These are phyloP conservation scores for Phtheirospermum japonicum DNA, from an alignment of 257 asterid genomes.

Conservation along the genomic window DNA sequence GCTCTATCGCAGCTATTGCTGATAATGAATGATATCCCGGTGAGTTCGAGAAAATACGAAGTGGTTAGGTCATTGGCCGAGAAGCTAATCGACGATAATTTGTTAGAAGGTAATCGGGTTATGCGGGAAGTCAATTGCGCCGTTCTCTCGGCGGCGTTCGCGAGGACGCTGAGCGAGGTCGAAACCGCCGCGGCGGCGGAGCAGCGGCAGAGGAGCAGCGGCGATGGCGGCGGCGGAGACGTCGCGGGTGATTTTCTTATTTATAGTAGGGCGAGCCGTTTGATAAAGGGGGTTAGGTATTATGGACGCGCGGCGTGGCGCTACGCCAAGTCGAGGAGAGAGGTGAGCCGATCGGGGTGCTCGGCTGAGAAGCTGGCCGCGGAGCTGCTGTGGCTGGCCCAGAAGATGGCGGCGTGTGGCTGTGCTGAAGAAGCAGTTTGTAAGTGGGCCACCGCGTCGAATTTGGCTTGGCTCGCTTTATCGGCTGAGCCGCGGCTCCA, in stretches of 20 bases:
- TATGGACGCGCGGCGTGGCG: slow-evolving; percentile 44
- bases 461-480: slow-evolving; percentile 69
- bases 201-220: slow-evolving; percentile 31
- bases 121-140: slow-evolving; percentile 52
- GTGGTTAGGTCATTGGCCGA: slow-evolving; percentile 69
- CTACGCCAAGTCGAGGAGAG: slow-evolving; percentile 38
- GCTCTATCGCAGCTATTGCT: slow-evolving; percentile 69
- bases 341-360: slow-evolving; percentile 36
- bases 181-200: slow-evolving; percentile 45
- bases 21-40: slow-evolving; percentile 79
- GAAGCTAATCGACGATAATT: slow-evolving; percentile 70
- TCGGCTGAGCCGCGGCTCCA: slow-evolving; percentile 80
- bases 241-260: slow-evolving; percentile 6
- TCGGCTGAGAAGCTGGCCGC: slow-evolving; percentile 92
- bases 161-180: slow-evolving; percentile 55
- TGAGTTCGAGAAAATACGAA: slow-evolving; percentile 80
- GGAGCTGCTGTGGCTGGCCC: slow-evolving; percentile 78
- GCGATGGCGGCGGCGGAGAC: slow-evolving; percentile 24
- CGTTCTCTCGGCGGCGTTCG: slow-evolving; percentile 62
- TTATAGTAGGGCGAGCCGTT: slow-evolving; percentile 30
- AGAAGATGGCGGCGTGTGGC: slow-evolving; percentile 78
- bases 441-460: slow-evolving; percentile 70
- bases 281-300: slow-evolving; percentile 39
- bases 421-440: slow-evolving; percentile 68
- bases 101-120: slow-evolving; percentile 35